Evolutionary conservation across 352 stramenopile species (phyloP), one percentile per base, ranked within the genome.

Genomic region (Stramenopiles sp.): DNA sequence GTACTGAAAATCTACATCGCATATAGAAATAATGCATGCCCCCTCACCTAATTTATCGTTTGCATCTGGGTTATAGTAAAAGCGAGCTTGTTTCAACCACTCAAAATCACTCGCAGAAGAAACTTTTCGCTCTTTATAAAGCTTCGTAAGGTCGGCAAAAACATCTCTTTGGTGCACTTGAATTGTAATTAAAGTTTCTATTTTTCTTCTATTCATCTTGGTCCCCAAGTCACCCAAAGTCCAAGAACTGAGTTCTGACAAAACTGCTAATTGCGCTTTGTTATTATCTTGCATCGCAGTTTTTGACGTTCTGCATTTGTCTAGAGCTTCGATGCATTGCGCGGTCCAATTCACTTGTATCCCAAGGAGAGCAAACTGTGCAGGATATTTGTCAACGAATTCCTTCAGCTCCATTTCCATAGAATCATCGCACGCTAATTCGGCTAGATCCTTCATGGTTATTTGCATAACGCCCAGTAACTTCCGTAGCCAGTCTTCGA

Each of bases 41-140:
- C 92, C 94, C 75, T 98, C 91, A 32, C 84, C 84, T 53, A 91
- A 96, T 68, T 94, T 93, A 76, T 98, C 92, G 75, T 98, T 94
- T 0, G 81, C 79, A 71, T 90, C 91, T 1, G 89, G 84, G 31
- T 93, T 86, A 92, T 92, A 98, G 79, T 98, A 98, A 77, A 98
- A 98, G 3, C 94, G 86, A n/a, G 92, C 92, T 80, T 98, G 94
- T 79, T 98, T 98, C 63, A 98, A 89, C 94, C 94, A 98, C 77
- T 98, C 93, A 78, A 98, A 98, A 79, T 98, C 93, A 79, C 97
- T 97, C 48, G 92, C 86, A 79, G 98, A 92, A 1, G 85, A 91
- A 74, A 98, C 95, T 78, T 95, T 95, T 80, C 98, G 97, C 71
- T 92, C 86, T 76, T 94, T 92, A 83, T 95, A 94, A 18, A 98